Evolutionary conservation across 345 rosid species (phyloP).

Genomic region (Pistacia integerrima): DNA sequence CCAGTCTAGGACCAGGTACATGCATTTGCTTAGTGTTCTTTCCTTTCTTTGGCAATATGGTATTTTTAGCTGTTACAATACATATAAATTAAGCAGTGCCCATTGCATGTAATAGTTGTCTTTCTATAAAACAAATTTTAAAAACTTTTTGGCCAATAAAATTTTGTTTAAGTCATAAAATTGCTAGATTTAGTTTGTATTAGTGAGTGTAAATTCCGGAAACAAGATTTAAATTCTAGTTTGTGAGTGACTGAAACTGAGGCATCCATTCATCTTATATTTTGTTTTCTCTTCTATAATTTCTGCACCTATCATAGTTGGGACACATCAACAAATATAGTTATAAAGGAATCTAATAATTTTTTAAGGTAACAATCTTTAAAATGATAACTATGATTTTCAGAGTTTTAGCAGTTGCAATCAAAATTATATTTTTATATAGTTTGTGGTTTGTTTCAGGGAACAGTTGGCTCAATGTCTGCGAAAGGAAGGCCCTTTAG

Average conservation of each 20-base stretch:
- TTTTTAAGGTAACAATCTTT: background rate
- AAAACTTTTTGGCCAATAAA: background rate
- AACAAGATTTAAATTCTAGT: background rate
- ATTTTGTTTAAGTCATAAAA: background rate
- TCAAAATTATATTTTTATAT: constrained; percentile 13
- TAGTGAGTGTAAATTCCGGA: background rate
- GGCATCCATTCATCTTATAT: background rate
- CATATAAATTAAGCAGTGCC: no score
- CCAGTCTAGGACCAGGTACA: constrained; percentile 70
- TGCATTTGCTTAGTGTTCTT: constrained; percentile 11
- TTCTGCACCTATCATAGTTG: background rate
- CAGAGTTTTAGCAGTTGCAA: background rate
- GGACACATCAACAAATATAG: no score
- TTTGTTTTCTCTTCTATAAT: background rate
- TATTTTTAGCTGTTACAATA: background rate
- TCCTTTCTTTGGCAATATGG: constrained; percentile 2
- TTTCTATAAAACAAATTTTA: background rate
- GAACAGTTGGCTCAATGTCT: constrained; percentile 58
- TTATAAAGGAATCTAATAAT: background rate
- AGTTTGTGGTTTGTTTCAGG: constrained; percentile 37
- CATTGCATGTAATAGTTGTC: no score
- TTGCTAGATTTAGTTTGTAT: background rate
- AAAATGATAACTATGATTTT: background rate
- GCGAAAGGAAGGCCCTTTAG: constrained; percentile 59
- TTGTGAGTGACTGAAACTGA: background rate